A percentile compares a stretch with the other conserved stretches of the same genome.
phyloP scores from a whole-genome alignment of 75 land plant species.

The Pinus tabuliformis region DNA sequence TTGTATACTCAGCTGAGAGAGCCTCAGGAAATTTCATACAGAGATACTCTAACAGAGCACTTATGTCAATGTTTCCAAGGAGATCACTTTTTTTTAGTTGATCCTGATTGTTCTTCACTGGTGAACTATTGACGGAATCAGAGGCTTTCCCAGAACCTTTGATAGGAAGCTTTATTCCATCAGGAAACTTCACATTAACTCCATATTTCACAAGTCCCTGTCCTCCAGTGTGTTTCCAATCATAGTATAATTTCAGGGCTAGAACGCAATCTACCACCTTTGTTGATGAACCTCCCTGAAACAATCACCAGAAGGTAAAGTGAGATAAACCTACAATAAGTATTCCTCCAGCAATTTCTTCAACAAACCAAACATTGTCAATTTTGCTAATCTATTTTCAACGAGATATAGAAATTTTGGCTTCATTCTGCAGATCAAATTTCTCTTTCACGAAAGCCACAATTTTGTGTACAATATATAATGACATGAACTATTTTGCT shows the following conservation, averaged over 20 bases:
- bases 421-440: background rate
- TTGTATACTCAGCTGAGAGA: background rate
- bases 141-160: conserved; percentile 6
- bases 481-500: background rate
- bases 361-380: background rate
- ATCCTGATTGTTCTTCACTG: conserved; percentile 1
- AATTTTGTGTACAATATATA: background rate
- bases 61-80: conserved; percentile 11
- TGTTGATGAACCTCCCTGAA: conserved; percentile 50
- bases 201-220: conserved; percentile 61
- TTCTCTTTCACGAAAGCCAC: background rate
- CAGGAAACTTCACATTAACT: conserved; percentile 41
- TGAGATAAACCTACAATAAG: background rate
- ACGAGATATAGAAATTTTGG: background rate
- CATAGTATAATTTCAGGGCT: conserved; percentile 58
- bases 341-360: background rate
- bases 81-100: conserved; percentile 6
- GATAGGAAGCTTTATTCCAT: conserved; percentile 9
- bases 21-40: conserved; percentile 9
- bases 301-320: background rate
- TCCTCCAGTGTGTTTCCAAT: conserved; percentile 70
- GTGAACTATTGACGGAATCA: background rate
- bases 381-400: background rate
- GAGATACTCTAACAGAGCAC: conserved; percentile 8
- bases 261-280: conserved; percentile 74